Evolutionary conservation across 2,329 filamentous ascomycete genomes (phyloP).

Genomic region (Trichoderma koningii): DNA sequence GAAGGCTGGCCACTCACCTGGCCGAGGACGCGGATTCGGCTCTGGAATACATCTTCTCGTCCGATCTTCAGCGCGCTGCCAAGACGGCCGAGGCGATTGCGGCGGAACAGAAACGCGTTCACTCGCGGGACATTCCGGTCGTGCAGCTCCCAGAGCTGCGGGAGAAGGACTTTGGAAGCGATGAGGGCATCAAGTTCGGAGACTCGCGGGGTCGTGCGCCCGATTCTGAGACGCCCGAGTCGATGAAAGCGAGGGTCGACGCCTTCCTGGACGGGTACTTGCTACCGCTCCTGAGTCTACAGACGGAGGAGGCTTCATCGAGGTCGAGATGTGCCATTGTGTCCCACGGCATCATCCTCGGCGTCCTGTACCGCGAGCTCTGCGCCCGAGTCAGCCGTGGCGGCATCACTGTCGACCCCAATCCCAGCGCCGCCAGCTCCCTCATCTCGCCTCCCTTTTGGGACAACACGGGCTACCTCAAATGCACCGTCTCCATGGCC

Average conservation of each 20-base stretch:
- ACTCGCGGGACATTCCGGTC: constrained; percentile 28
- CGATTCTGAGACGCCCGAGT: constrained; percentile 67
- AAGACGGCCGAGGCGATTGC: constrained; percentile 70
- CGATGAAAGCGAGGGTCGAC: constrained; percentile 65
- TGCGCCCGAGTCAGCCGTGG: constrained; percentile 51
- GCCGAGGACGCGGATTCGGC: constrained; percentile 46
- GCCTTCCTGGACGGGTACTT: constrained; percentile 68
- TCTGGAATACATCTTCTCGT: constrained; percentile 68
- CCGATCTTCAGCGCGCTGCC: constrained; percentile 72
- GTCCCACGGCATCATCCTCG: constrained; percentile 81
- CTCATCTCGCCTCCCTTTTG: constrained; percentile 42
- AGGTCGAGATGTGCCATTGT: constrained; percentile 61
- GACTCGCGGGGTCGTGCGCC: constrained; percentile 41
- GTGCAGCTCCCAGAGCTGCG: constrained; percentile 52
- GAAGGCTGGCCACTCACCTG: constrained; percentile 67
- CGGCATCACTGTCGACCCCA: constrained; percentile 29
- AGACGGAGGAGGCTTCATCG: constrained; percentile 24
- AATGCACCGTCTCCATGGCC: constrained; percentile 35
- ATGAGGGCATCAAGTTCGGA: constrained; percentile 65
- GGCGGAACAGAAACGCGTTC: constrained; percentile 51
- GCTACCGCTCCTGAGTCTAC: constrained; percentile 48
- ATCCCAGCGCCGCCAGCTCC: constrained; percentile 26
- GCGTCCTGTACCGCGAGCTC: constrained; percentile 65
- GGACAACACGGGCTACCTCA: constrained; percentile 57
- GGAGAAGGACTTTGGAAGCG: constrained; percentile 74